Evolutionary conservation across 1,139 yeast species (phyloP).

Genomic region (Scheffersomyces stambukii): DNA sequence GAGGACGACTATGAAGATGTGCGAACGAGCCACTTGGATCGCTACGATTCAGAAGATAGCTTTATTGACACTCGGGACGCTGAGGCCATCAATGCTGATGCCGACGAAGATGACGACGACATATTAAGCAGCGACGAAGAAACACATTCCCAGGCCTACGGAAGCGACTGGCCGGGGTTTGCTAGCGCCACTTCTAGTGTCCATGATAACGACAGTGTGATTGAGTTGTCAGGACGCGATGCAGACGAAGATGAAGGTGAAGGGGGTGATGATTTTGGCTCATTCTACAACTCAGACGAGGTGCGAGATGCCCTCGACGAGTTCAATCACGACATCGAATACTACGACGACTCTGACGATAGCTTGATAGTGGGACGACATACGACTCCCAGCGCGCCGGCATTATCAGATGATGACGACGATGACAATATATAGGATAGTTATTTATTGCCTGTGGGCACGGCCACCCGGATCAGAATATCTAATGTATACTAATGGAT

Average conservation of each 20-base stretch:
- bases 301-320: conserved; percentile 15
- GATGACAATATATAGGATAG: too few species aligned
- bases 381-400: too few species aligned
- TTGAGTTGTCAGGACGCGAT: conserved; percentile 3
- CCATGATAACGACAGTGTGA: conserved; percentile 4
- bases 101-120: conserved; percentile 5
- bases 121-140: conserved; percentile 4
- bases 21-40: conserved; percentile 10
- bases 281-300: conserved; percentile 12
- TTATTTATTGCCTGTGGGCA: too few species aligned
- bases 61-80: conserved; percentile 21
- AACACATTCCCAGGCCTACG: conserved; percentile 8
- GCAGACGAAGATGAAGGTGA: conserved; percentile 2
- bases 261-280: conserved; percentile 6
- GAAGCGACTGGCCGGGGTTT: too few species aligned
- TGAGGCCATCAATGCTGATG: conserved; percentile 4
- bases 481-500: too few species aligned
- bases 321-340: conserved; percentile 7
- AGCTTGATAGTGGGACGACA: conserved; percentile 2
- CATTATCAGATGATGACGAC: too few species aligned
- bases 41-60: conserved; percentile 28
- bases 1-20: conserved; percentile 14
- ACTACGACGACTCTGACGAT: conserved; percentile 5
- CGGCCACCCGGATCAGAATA: too few species aligned
- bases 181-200: not conserved